phyloP scores from a whole-genome alignment of 2,329 filamentous ascomycete species.

The Xylariaceae sp. region DNA sequence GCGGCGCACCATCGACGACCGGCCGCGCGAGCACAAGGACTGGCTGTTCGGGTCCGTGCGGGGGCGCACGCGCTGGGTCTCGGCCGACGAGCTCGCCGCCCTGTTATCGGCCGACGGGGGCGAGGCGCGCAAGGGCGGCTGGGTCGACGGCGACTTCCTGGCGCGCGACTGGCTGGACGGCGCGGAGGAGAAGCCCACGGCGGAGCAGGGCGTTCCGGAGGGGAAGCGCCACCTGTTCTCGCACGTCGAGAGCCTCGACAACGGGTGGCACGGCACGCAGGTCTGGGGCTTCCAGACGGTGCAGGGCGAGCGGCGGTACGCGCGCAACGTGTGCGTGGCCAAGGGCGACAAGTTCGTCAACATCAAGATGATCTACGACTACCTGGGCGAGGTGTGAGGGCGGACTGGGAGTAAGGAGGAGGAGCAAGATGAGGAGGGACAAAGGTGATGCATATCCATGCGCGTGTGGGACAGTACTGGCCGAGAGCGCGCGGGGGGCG shows the following conservation, averaged over 20 bases:
- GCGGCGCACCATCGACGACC: slow-evolving; percentile 45
- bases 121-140: slow-evolving; percentile 43
- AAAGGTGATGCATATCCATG: background rate
- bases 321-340: slow-evolving; percentile 45
- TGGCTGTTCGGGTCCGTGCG: slow-evolving; percentile 69
- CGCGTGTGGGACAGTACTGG: background rate
- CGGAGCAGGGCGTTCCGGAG: too few species aligned
- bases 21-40: slow-evolving; percentile 59
- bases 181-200: slow-evolving; percentile 38
- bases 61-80: slow-evolving; percentile 49
- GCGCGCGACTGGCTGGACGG: slow-evolving; percentile 56
- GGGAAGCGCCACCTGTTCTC: slow-evolving; percentile 60
- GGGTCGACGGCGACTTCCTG: slow-evolving; percentile 46
- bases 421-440: background rate
- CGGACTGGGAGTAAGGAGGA: background rate
- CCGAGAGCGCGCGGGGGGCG: too few species aligned
- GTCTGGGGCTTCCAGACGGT: slow-evolving; percentile 54
- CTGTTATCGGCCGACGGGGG: slow-evolving; percentile 52
- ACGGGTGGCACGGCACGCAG: slow-evolving; percentile 49
- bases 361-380: slow-evolving; percentile 51
- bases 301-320: slow-evolving; percentile 44
- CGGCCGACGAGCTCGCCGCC: slow-evolving; percentile 45
- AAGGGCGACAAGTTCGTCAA: slow-evolving; percentile 35
- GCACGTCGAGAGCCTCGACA: slow-evolving; percentile 44
- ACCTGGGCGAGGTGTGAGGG: slow-evolving; percentile 22